Base-by-base conservation (phyloP, 2,329 filamentous ascomycete genomes). In the Hirsutella rhossiliensis region DNA sequence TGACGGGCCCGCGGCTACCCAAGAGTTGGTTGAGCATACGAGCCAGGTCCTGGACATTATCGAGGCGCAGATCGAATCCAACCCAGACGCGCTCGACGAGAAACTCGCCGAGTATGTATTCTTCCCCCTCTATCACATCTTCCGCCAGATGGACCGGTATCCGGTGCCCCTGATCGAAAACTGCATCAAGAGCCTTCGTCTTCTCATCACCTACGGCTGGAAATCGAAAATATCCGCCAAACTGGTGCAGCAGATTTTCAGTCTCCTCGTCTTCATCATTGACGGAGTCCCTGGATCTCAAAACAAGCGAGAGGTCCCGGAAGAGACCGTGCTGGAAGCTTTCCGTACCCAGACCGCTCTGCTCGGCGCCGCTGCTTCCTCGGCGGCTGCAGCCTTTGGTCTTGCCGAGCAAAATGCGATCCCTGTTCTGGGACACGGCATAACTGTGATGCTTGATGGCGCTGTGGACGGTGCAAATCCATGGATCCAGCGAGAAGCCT, bases 31-130 rank as follows among this genome's bases (percentile, higher is more conserved):
- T 23, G 57, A 63, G 8, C 65, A 75, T 23, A 67, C 66, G 2
- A 58, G 61, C 20, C 63, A 70, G 45, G 59, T 80, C 3, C 61
- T 69, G 28, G 49, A 50, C 19, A 59, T 75, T n/a, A 61, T 80
- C 5, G 56, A 68, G 38, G 56, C 58, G 29, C 72, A 72, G 53
- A 53, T 66, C 27, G 54, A 59, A 37, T 55, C 54, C 20, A 69
- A 77, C 49, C 60, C 67, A 3, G 58, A 66, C 2, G 65, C 68
- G 1, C 61, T 97, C 17, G 87, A 96, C 59, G 74, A 81, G 43
- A 90, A 88, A 59, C 68, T 97, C 17, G 87, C 89, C 13, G 89
- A 96, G 66, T 98, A 97, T 69, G 76, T 85, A 56, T 97, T 97
- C 68, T 95, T 96, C 49, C 92, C 92, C 0, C 69, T 98, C 0